Evolutionary conservation across 306 rosid genomes (phyloP).

Genomic region (Sechiopsis laciniata): DNA sequence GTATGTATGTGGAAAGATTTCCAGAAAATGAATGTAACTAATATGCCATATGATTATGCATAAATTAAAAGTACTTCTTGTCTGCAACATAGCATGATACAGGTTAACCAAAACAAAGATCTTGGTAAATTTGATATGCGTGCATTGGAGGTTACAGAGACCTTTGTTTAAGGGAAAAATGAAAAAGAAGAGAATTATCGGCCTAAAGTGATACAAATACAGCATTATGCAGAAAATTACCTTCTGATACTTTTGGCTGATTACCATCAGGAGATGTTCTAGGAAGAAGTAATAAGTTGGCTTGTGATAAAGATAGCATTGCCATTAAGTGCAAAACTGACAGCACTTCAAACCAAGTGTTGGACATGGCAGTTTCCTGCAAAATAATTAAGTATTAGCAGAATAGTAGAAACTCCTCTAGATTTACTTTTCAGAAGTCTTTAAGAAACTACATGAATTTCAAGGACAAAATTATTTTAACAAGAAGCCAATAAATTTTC

Average conservation of each 20-base stretch:
- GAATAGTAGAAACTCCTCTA: slow-evolving; percentile 21
- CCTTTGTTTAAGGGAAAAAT: not conserved
- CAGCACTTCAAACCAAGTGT: slow-evolving; percentile 92
- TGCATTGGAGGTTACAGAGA: not conserved
- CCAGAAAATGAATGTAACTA: not conserved
- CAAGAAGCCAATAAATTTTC: not conserved
- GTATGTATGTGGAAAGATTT: slow-evolving; percentile 14
- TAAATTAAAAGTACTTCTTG: not conserved
- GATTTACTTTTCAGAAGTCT: not conserved
- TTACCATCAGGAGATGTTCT: slow-evolving; percentile 76
- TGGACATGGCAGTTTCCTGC: slow-evolving; percentile 87
- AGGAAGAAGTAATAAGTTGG: slow-evolving; percentile 92
- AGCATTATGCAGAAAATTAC: slow-evolving; percentile 28
- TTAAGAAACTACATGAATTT: slow-evolving; percentile 12
- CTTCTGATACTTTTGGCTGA: slow-evolving; percentile 87
- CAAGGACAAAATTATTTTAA: slow-evolving; percentile 8
- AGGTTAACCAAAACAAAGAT: slow-evolving; percentile 7
- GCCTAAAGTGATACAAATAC: not conserved
- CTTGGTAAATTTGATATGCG: not conserved
- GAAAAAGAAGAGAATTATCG: not conserved
- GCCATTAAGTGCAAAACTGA: slow-evolving; percentile 95
- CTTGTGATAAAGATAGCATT: slow-evolving; percentile 70
- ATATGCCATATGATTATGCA: not conserved
- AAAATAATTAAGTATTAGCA: slow-evolving; percentile 24
- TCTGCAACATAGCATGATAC: not conserved